Evolutionary conservation across 495 filamentous ascomycete species (phyloP).

Genomic region (Podospora appendiculata): DNA sequence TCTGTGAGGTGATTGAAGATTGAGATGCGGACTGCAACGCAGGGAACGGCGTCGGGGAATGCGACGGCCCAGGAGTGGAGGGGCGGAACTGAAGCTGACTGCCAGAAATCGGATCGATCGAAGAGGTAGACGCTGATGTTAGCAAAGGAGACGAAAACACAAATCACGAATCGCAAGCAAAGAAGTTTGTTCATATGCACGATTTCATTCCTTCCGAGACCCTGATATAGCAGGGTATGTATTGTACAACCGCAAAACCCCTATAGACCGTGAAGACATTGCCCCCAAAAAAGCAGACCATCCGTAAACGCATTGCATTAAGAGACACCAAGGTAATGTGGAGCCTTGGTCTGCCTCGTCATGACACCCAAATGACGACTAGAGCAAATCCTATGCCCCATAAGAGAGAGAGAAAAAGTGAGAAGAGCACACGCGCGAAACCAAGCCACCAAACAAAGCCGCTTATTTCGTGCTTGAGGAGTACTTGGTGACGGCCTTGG

Average conservation of each 20-base stretch:
- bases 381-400: slow-evolving; percentile 44
- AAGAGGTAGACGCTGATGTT: too few species aligned
- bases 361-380: slow-evolving; percentile 48
- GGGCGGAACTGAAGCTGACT: too few species aligned
- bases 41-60: too few species aligned
- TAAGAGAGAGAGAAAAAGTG: slow-evolving; percentile 32
- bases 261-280: slow-evolving; percentile 65
- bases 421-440: not conserved
- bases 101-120: too few species aligned
- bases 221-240: slow-evolving; percentile 52
- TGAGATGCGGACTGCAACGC: too few species aligned
- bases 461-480: slow-evolving; percentile 97
- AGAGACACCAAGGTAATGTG: slow-evolving; percentile 59
- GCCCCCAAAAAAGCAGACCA: slow-evolving; percentile 71
- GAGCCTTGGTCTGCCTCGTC: slow-evolving; percentile 55
- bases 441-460: slow-evolving; percentile 1
- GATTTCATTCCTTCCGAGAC: slow-evolving; percentile 54
- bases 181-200: slow-evolving; percentile 45
- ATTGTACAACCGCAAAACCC: slow-evolving; percentile 71
- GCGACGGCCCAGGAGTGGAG: too few species aligned
- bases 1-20: too few species aligned
- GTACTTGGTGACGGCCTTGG: slow-evolving; percentile 99
- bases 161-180: not conserved
- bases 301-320: slow-evolving; percentile 80
- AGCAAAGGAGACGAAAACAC: too few species aligned